A percentile compares a stretch with the other conserved stretches of the same genome.
Conservation (phyloP, 345 rosid species). For the Hibiscus trionum region DNA sequence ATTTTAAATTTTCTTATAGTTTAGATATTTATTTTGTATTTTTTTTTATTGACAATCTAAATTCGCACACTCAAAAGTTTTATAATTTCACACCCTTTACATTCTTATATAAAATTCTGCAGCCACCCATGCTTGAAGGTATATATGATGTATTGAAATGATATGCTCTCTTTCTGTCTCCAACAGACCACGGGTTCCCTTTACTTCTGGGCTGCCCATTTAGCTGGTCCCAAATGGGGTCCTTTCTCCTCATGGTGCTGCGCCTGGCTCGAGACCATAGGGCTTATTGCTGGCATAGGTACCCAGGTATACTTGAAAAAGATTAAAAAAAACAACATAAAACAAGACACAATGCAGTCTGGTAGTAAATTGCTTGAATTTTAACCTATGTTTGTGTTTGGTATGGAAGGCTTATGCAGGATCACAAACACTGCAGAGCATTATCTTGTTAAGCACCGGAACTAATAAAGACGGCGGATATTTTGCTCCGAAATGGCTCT, state of each 20-base stretch:
- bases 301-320: slow-evolving; percentile 39
- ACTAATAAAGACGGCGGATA: slow-evolving; percentile 57
- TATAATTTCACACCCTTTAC: no score
- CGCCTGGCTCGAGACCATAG: slow-evolving; percentile 63
- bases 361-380: neutral
- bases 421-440: slow-evolving; percentile 55
- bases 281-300: slow-evolving; percentile 53
- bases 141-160: no score
- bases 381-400: slow-evolving; percentile 3
- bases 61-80: no score
- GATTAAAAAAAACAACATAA: neutral
- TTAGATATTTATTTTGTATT: no score
- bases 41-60: no score
- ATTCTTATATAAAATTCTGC: no score
- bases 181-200: slow-evolving; percentile 60
- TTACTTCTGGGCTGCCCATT: slow-evolving; percentile 67
- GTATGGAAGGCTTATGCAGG: slow-evolving; percentile 50
- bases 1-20: no score
- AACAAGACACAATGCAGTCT: neutral
- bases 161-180: no score
- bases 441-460: slow-evolving; percentile 45
- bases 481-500: slow-evolving; percentile 47
- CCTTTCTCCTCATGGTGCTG: slow-evolving; percentile 68
- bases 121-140: no score
- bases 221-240: slow-evolving; percentile 61